phyloP scores from a whole-genome alignment of 208 protist species.

The Leptomonas pyrrhocoris region DNA sequence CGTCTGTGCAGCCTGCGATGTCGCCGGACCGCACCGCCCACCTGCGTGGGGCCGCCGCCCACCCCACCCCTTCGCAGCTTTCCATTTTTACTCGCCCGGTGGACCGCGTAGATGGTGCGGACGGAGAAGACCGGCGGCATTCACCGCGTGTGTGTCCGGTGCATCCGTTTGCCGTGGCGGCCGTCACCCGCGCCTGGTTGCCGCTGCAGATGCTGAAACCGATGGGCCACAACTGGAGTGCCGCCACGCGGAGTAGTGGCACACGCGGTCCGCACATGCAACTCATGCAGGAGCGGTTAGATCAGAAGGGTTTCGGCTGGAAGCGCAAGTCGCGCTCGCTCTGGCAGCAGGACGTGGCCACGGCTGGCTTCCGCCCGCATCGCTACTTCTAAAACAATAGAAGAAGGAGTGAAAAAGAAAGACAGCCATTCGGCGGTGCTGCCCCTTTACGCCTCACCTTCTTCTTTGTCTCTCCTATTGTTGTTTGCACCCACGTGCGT shows the following conservation, averaged over 20 bases:
- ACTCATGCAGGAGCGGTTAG: conserved; percentile 84
- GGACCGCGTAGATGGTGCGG: conserved; percentile 12
- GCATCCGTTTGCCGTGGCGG: conserved; percentile 14
- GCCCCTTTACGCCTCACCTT: neutral
- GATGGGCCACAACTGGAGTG: conserved; percentile 59
- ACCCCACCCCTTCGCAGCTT: conserved; percentile 60
- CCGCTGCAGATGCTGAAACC: conserved; percentile 88
- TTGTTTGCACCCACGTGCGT: too few species aligned
- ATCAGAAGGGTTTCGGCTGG: conserved; percentile 88
- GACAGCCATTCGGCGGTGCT: neutral
- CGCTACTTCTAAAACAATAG: conserved; percentile 80
- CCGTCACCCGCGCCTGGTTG: conserved; percentile 20
- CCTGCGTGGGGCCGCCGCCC: conserved; percentile 51
- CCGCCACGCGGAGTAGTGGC: conserved; percentile 64
- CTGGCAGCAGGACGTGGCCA: conserved; percentile 87
- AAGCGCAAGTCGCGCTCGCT: conserved; percentile 85
- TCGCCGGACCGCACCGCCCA: conserved; percentile 37
- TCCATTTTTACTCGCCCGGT: conserved; percentile 77
- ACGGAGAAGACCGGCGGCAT: neutral
- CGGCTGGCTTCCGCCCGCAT: conserved; percentile 81
- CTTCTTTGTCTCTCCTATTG: neutral
- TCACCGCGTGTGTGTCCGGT: conserved; percentile 14
- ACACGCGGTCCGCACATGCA: conserved; percentile 66
- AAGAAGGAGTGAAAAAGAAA: conserved; percentile 17
- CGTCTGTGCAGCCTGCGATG: too few species aligned